phyloP scores from a whole-genome alignment of 169 alveolate genomes.

The Theileria parva region DNA sequence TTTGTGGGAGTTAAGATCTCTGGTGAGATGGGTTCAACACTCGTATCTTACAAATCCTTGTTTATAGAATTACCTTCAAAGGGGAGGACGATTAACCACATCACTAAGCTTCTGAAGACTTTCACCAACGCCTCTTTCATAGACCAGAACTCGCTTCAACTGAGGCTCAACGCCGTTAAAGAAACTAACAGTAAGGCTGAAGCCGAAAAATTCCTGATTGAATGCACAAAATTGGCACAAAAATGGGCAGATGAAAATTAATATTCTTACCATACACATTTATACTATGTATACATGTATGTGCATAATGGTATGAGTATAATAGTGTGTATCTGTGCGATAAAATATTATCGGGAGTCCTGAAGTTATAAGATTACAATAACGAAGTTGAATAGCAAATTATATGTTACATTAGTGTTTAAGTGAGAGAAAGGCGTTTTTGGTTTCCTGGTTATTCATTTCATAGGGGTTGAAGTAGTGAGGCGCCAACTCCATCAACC shows the following conservation, averaged over 20 bases:
- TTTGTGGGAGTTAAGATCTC: slow-evolving; percentile 73
- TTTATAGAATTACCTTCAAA: slow-evolving; percentile 64
- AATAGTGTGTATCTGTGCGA: no score
- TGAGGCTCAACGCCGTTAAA: slow-evolving; percentile 19
- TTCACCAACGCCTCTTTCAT: slow-evolving; percentile 73
- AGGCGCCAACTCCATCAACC: slow-evolving; percentile 85
- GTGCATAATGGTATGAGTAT: no score
- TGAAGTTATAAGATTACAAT: background rate
- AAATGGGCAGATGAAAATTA: slow-evolving; percentile 73
- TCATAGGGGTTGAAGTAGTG: slow-evolving; percentile 49
- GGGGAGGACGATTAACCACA: slow-evolving; percentile 66
- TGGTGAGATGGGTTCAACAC: slow-evolving; percentile 71
- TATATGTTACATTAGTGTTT: background rate
- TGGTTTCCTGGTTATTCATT: slow-evolving; percentile 16
- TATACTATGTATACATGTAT: no score
- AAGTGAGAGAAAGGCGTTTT: slow-evolving; percentile 13
- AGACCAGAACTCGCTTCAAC: slow-evolving; percentile 49
- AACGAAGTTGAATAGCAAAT: background rate
- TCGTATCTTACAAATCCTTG: slow-evolving; percentile 71
- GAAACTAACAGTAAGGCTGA: slow-evolving; percentile 61
- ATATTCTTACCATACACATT: background rate
- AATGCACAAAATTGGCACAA: slow-evolving; percentile 72
- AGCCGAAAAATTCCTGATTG: slow-evolving; percentile 66
- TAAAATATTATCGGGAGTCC: no score
- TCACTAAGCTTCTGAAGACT: slow-evolving; percentile 59